phyloP scores from a whole-genome alignment of 352 stramenopile species.

The Aphanomyces astaci region DNA sequence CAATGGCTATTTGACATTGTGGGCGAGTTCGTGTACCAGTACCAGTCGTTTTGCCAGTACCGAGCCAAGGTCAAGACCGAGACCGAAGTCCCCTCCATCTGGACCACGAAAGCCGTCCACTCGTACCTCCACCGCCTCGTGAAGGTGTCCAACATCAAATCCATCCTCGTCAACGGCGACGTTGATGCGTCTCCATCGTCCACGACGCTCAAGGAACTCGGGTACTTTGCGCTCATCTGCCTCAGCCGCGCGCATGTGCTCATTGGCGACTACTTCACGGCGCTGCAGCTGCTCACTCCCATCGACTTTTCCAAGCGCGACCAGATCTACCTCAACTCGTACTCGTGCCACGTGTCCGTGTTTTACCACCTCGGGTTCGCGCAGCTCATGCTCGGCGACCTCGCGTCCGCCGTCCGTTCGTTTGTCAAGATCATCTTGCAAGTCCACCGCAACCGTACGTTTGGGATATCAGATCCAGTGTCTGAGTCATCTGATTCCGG shows the following conservation, averaged over 20 bases:
- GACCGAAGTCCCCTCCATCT: slow-evolving; percentile 66
- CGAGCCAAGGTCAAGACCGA: slow-evolving; percentile 77
- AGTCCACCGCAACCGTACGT: slow-evolving; percentile 77
- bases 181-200: slow-evolving; percentile 25
- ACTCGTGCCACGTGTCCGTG: slow-evolving; percentile 89
- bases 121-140: slow-evolving; percentile 93
- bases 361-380: slow-evolving; percentile 97
- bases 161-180: slow-evolving; percentile 60
- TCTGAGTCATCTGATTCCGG: slow-evolving; percentile 4
- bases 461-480: neutral
- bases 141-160: slow-evolving; percentile 86
- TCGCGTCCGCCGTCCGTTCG: slow-evolving; percentile 87
- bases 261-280: slow-evolving; percentile 94
- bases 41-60: slow-evolving; percentile 97
- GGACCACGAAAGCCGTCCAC: slow-evolving; percentile 93
- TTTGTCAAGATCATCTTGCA: slow-evolving; percentile 87
- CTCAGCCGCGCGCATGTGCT: slow-evolving; percentile 94
- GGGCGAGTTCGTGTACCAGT: slow-evolving; percentile 99
- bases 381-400: slow-evolving; percentile 96
- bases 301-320: slow-evolving; percentile 82
- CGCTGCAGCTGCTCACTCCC: slow-evolving; percentile 86
- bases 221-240: slow-evolving; percentile 94
- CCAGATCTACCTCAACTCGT: slow-evolving; percentile 86
- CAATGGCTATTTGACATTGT: slow-evolving; percentile 99
- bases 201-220: slow-evolving; percentile 83